Evolutionary conservation across 2,329 filamentous ascomycete genomes (phyloP).

Genomic region (Talaromyces rugulosus): DNA sequence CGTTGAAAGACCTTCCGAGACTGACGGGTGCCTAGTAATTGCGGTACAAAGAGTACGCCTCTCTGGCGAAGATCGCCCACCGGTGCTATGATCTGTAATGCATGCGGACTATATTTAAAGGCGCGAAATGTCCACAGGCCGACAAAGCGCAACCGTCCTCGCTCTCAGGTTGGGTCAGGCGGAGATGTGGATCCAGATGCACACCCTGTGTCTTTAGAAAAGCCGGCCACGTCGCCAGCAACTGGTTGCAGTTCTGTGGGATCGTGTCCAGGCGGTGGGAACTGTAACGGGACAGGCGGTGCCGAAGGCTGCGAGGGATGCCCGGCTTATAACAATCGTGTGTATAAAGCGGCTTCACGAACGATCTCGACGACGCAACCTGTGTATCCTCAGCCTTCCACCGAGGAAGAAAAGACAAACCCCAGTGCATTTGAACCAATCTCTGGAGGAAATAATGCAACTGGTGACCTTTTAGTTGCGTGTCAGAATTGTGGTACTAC

Average conservation of each 20-base stretch:
- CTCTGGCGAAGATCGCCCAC: constrained; percentile 91
- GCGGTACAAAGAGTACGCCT: constrained; percentile 87
- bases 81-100: constrained; percentile 95
- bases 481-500: constrained; percentile 97
- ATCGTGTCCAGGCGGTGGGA: constrained; percentile 92
- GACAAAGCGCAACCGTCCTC: constrained; percentile 73
- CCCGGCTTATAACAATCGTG: constrained; percentile 93
- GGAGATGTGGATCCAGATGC: constrained; percentile 20
- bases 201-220: constrained; percentile 25
- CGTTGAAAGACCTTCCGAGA: neutral
- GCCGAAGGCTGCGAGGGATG: constrained; percentile 94
- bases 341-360: constrained; percentile 73
- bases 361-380: constrained; percentile 27
- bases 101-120: constrained; percentile 91
- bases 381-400: neutral
- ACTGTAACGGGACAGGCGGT: constrained; percentile 93
- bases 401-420: neutral
- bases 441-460: constrained; percentile 20
- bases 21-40: constrained; percentile 63
- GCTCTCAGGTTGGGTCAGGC: constrained; percentile 44
- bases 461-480: constrained; percentile 65
- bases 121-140: constrained; percentile 87
- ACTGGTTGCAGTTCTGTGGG: constrained; percentile 53
- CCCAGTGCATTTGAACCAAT: constrained; percentile 1
- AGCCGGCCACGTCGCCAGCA: constrained; percentile 21